Evolutionary conservation across 2,329 filamentous ascomycete species (phyloP).

Genomic region (Colletotrichum lini): DNA sequence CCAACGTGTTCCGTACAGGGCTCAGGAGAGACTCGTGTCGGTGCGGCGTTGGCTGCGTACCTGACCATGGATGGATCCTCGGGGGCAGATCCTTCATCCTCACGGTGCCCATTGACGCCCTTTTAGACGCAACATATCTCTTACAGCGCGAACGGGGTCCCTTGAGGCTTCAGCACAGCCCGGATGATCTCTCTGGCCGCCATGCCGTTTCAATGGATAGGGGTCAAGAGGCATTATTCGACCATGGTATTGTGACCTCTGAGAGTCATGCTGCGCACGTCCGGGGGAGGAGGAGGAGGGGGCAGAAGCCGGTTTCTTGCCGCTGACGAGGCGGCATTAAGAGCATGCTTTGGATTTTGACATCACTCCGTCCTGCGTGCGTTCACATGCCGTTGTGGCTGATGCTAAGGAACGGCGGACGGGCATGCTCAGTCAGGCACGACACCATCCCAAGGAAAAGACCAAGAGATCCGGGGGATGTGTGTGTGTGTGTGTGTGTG

Average conservation of each 20-base stretch:
- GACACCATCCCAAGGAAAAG: not conserved
- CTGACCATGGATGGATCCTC: not conserved
- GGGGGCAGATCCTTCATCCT: conserved; percentile 1
- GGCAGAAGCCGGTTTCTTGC: not conserved
- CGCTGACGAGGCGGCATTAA: not conserved
- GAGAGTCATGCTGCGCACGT: not conserved
- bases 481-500: conserved; percentile 27
- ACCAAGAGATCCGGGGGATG: conserved; percentile 31
- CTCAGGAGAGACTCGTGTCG: not conserved
- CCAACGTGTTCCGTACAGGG: not conserved
- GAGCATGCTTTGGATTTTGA: not conserved
- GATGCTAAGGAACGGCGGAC: not conserved
- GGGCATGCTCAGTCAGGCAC: conserved; percentile 1
- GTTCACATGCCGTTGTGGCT: not conserved
- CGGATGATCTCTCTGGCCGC: not conserved
- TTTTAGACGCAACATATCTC: conserved; percentile 11
- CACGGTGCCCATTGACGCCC: not conserved
- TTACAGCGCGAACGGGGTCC: not conserved
- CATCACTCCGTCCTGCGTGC: too few species aligned
- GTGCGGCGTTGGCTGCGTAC: not conserved
- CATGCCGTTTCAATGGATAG: conserved; percentile 1
- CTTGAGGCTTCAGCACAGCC: not conserved
- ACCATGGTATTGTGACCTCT: not conserved
- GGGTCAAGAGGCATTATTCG: conserved; percentile 6
- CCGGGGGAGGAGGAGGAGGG: not conserved